Conservation (phyloP, 1,139 yeast species). For the Yueomyces sp. region DNA sequence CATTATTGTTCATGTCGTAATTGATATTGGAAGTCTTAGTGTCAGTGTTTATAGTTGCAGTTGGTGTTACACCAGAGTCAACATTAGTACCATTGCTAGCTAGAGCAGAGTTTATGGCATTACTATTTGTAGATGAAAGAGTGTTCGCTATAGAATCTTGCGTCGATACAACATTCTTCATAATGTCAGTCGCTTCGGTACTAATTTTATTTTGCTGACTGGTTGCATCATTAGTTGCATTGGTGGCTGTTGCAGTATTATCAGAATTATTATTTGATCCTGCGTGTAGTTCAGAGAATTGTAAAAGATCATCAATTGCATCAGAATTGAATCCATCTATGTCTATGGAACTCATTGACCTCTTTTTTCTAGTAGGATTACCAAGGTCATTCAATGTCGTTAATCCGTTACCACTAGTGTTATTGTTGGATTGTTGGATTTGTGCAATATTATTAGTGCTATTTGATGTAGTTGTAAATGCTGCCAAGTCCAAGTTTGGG, state of each 20-base stretch:
- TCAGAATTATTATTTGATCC: not conserved
- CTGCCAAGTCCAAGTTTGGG: slow-evolving; percentile 1
- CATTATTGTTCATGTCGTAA: not conserved
- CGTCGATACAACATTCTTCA: too few relatives aligned
- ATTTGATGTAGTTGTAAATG: not conserved
- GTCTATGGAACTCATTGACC: slow-evolving; percentile 18
- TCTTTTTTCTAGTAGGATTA: slow-evolving; percentile 12
- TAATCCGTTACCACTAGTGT: not conserved
- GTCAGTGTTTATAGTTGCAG: not conserved
- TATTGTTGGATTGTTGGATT: slow-evolving; percentile 1
- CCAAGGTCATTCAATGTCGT: not conserved
- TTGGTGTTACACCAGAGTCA: too few relatives aligned
- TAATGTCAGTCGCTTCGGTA: too few relatives aligned
- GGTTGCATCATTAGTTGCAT: slow-evolving; percentile 1
- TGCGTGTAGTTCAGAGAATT: slow-evolving; percentile 11
- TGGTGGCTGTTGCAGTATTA: slow-evolving; percentile 2
- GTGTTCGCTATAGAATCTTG: too few relatives aligned
- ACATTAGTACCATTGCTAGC: too few relatives aligned
- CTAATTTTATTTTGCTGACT: not conserved
- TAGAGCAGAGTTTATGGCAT: too few relatives aligned
- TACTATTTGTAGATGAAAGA: too few relatives aligned
- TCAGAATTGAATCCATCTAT: slow-evolving; percentile 18
- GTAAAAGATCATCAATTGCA: slow-evolving; percentile 20
- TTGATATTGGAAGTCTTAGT: not conserved
- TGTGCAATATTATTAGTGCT: not conserved